Percentiles rank a stretch among this genome's conserved stretches.
Evolutionary conservation across 164 flowering plant genomes (phyloP).

Genomic region (Nelumbo lutea): DNA sequence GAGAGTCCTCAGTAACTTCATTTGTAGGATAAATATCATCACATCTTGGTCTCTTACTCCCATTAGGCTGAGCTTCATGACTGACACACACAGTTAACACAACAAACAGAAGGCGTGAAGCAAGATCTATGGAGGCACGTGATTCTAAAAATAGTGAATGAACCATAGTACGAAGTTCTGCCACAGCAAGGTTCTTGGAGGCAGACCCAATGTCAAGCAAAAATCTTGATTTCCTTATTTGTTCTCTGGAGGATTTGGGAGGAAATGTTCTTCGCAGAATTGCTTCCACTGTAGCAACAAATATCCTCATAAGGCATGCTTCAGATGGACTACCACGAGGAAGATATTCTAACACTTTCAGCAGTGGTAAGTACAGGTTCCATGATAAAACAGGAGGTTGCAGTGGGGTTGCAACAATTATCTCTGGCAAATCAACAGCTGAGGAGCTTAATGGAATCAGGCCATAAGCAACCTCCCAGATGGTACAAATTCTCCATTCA

Average conservation of each 20-base stretch:
- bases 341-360: constrained; percentile 91
- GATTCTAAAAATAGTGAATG: constrained; percentile 88
- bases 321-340: constrained; percentile 98
- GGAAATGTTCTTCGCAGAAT: constrained; percentile 89
- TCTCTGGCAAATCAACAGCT: constrained; percentile 89
- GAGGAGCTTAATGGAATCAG: constrained; percentile 80
- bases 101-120: constrained; percentile 86
- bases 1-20: constrained; percentile 37
- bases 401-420: constrained; percentile 81
- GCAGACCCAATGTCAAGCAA: constrained; percentile 47
- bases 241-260: constrained; percentile 49
- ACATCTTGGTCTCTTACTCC: constrained; percentile 58
- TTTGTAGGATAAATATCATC: constrained; percentile 30
- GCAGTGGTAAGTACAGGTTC: constrained; percentile 90
- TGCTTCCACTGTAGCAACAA: constrained; percentile 95
- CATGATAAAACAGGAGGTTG: constrained; percentile 92
- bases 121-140: constrained; percentile 81
- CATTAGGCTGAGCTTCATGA: constrained; percentile 76
- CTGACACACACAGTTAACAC: constrained; percentile 93
- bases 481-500: constrained; percentile 98
- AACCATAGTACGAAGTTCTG: constrained; percentile 97
- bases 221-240: constrained; percentile 47
- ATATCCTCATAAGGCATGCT: constrained; percentile 95
- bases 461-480: constrained; percentile 99
- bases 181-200: constrained; percentile 87